Base-by-base conservation (phyloP, 129 eudicot species). In the Erigeron canadensis region DNA sequence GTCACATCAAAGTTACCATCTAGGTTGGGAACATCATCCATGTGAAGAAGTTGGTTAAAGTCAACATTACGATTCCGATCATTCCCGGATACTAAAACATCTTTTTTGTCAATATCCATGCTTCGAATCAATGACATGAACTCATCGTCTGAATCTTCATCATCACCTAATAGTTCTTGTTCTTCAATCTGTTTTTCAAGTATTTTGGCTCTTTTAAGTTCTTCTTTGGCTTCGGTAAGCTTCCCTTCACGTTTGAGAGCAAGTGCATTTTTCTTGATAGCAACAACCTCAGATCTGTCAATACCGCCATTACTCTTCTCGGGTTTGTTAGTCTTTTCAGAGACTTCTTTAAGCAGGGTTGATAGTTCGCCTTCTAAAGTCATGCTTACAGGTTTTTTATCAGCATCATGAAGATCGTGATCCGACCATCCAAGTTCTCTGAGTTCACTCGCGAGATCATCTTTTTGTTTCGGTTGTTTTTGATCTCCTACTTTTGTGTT, bases 391-490 rank as follows among this genome's bases (percentile, higher is more conserved):
- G 96, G 93, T 63, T 82, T 87, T 75, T 82, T 85, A 57, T 89
- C 92, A 21, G 84, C 82, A 71, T 84, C 86, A 70, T 77, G 81
- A 50, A 94, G 84, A 76, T 94, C 98, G 67, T 46, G 47, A 67
- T 89, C 98, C 8, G 98, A 87, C 98, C 98, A 94, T 62, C 98
- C 98, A 55, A 94, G 76, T 65, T 85, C 90, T 77, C 75, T 75
- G 58, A 94, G 96, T 70, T 94, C 95, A 38, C 86, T 70, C 69
- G 81, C 78, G 61, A 89, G 84, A 74, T 94, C 93, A 47, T 94
- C 95, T 75, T 81, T 89, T 74, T 81, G 75, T 55, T 51, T 46
- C 28, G 81, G 55, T 41, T 76, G 77, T 54, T 85, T 83, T 62
- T 69, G 80, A 37, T 81, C 81, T 47, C 78, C 83, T 3, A 19